Evolutionary conservation across 23 red algal genomes (phyloP), one percentile per base, ranked within the genome.

Genomic region (Gracilaria domingensis): DNA sequence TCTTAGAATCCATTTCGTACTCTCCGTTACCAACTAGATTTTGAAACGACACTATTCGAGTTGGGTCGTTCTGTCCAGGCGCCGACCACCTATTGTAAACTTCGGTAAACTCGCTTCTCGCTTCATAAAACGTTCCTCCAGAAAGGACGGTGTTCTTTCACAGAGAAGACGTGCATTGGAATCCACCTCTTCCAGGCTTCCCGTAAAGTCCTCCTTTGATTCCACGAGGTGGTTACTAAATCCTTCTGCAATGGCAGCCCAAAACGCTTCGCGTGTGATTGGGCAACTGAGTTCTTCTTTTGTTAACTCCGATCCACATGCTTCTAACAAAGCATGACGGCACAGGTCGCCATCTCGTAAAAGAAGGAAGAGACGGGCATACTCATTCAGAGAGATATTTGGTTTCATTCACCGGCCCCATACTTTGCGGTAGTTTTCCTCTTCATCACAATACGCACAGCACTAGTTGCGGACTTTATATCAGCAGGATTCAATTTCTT

Each of bases 1-100:
- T 48, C 23, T 77, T 77, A 4, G 72, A 77, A 2, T 50, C 42
- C 1, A 33, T 2, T 30, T 1, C 26, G 38, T 50, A 50, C 23
- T 51, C 72, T 77, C 72, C 72, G 21, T 26, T 77, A 12, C 72
- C 34, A 4, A 42, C 8, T 12, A 49, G 14, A 48, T 4, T 0
- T 0, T 51, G 11, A 30, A 77, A 77, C 2, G 34, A 8, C 1
- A 30, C 38, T 11, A 77, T 50, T 33, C 45, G 79, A 48, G 21
- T 2, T 17, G 54, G 51, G 29, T 64, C 79, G 39, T 82, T 82
- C 32, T 82, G 79, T 5, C 79, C 79, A 64, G 79, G 38, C 8
- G 58, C 55, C 12, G 53, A 60, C 54, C 79, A 62, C 29, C 55
- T 35, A 14, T 82, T 38, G 7, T 36, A 23, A 0, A 65, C 54